phyloP scores from a whole-genome alignment of 1,284 basidiomycete species.

The Volvariella surrecta region DNA sequence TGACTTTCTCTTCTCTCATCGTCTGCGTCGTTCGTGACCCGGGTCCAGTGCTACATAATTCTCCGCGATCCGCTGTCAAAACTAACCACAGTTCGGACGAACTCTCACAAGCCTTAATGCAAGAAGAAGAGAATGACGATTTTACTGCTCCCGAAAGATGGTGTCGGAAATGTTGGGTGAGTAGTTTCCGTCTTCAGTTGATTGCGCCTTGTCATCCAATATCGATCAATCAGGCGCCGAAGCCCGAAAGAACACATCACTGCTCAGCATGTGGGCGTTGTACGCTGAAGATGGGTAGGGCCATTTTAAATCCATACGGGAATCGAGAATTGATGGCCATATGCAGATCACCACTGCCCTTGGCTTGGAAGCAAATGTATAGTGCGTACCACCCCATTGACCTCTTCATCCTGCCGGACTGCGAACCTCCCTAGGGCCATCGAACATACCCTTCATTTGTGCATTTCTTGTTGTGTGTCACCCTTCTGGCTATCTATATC shows the following conservation, averaged over 20 bases:
- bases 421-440: constrained; percentile 53
- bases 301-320: not conserved
- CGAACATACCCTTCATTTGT: constrained; percentile 83
- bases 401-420: not conserved
- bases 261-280: constrained; percentile 73
- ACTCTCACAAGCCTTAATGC: constrained; percentile 53
- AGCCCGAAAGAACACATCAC: constrained; percentile 82
- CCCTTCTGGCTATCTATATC: constrained; percentile 58
- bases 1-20: constrained; percentile 63
- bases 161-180: constrained; percentile 65
- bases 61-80: constrained; percentile 10
- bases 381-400: constrained; percentile 31
- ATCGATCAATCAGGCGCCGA: constrained; percentile 39
- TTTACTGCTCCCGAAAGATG: constrained; percentile 50
- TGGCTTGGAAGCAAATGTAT: constrained; percentile 80
- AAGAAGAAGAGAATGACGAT: constrained; percentile 41
- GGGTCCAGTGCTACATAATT: constrained; percentile 40
- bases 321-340: not conserved
- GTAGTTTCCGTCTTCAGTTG: constrained; percentile 8
- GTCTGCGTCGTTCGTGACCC: constrained; percentile 66
- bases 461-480: constrained; percentile 68
- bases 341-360: constrained; percentile 80
- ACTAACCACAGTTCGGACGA: no score
- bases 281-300: constrained; percentile 77
- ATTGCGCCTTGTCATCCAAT: constrained; percentile 3